Base-by-base conservation (phyloP, 495 filamentous ascomycete genomes). In the Annulohypoxylon stygium region DNA sequence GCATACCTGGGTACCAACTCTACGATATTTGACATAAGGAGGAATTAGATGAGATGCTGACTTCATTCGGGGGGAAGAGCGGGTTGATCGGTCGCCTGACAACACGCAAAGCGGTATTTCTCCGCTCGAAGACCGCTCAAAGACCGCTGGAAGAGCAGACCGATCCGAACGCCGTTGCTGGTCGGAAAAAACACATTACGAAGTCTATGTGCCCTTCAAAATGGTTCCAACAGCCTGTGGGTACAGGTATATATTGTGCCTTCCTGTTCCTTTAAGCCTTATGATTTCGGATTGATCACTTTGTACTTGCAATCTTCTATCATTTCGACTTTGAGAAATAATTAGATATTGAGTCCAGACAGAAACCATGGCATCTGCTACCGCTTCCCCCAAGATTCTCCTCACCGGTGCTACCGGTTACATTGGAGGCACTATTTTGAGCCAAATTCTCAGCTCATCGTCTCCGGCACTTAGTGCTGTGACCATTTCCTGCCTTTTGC, bases 341-440 rank as follows among this genome's bases (percentile, higher is more conserved):
- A 45, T n/a, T 23, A 18, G 33, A 47, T 1, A 62, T 54, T 36
- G 14, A 18, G 3, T 5, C 34, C 1, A 39, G 26, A 33, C 37
- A 51, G 26, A 12, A 59, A 63, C 34, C 69, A 77, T 76, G 77
- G n/a, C 70, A 51, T 68, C 64, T 64, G 48, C 66, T 34, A 69
- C 16, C 20, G 45, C 69, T 8, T 16, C 64, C 8, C 71, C 50
- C 43, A 43, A 73, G 41, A 73, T 68, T 53, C 75, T 81, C 66
- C 69, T 78, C 63, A 77, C 64, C 26, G 76, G 76, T 34, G 78
- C 78, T 53, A 71, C 71, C 20, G 73, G 75, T 3, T 77, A 65
- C 18, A 77, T 77, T 48, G 78, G 78, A 10, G 78, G 78, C 18
- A 75, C 71, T n/a, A 65, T 79, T 37, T 33, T 80, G 12, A 59